A percentile compares a stretch with the other conserved stretches of the same genome.
phyloP scores from a whole-genome alignment of 257 asterid genomes.

The Galeopsis tetrahit region DNA sequence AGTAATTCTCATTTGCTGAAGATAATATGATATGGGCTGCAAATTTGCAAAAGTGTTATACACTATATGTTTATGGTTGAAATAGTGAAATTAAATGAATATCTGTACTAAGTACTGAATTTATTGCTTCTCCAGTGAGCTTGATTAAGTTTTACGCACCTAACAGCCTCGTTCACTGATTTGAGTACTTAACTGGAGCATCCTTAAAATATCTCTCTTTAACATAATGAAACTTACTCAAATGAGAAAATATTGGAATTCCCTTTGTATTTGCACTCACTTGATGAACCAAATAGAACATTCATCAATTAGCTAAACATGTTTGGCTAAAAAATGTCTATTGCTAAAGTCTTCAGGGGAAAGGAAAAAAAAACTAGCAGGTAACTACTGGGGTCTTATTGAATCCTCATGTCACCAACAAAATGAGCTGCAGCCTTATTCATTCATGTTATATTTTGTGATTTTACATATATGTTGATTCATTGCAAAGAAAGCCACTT shows the following conservation, averaged over 20 bases:
- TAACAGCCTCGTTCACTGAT: constrained; percentile 13
- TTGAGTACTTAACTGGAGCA: constrained; percentile 3
- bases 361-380: not conserved
- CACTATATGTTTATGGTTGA: not conserved
- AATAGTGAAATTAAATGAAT: not conserved
- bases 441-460: not conserved
- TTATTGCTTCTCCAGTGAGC: constrained; percentile 6
- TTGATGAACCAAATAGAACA: not conserved
- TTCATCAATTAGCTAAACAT: not conserved
- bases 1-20: not conserved
- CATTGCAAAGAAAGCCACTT: constrained; percentile 12
- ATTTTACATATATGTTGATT: not conserved
- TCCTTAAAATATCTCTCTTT: not conserved
- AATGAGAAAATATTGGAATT: not conserved
- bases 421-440: not conserved
- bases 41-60: not conserved
- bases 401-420: constrained; percentile 13
- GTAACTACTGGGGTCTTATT: constrained; percentile 8
- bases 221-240: not conserved
- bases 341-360: not conserved
- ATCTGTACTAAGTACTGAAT: not conserved
- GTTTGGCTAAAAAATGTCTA: constrained; percentile 1
- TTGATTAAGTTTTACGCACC: not conserved
- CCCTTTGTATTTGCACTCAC: constrained; percentile 5
- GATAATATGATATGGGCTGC: not conserved